Conservation (phyloP, 192 early-diverging fungal genomes). For the Dissophora ornata region DNA sequence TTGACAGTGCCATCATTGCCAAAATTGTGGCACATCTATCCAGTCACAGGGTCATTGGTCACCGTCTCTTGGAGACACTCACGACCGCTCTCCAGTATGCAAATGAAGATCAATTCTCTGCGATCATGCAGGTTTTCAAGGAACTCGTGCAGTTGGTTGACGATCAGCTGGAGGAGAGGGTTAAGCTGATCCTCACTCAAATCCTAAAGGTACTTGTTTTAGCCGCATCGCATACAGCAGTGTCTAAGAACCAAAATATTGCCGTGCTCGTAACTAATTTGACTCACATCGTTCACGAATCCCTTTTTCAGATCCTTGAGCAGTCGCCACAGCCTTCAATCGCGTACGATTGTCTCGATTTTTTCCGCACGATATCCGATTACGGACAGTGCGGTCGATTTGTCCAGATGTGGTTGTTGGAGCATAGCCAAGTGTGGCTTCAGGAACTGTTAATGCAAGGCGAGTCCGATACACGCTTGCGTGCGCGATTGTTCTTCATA, state of each 20-base stretch:
- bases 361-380: slow-evolving; percentile 41
- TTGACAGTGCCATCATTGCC: slow-evolving; percentile 31
- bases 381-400: slow-evolving; percentile 43
- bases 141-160: slow-evolving; percentile 26
- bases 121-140: slow-evolving; percentile 42
- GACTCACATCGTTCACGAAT: too few species aligned
- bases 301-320: slow-evolving; percentile 38
- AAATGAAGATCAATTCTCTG: slow-evolving; percentile 33
- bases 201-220: slow-evolving; percentile 38
- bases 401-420: slow-evolving; percentile 29
- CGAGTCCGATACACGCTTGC: slow-evolving; percentile 30
- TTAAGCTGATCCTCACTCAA: slow-evolving; percentile 29
- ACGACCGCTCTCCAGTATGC: slow-evolving; percentile 20
- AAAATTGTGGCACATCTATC: slow-evolving; percentile 37
- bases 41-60: slow-evolving; percentile 14
- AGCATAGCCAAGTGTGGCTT: slow-evolving; percentile 29
- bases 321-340: slow-evolving; percentile 25
- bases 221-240: too few species aligned
- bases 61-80: slow-evolving; percentile 24
- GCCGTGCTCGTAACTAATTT: too few species aligned
- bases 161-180: slow-evolving; percentile 15
- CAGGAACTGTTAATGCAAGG: slow-evolving; percentile 37
- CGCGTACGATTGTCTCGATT: slow-evolving; percentile 44
- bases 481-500: slow-evolving; percentile 40
- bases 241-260: neutral